A percentile compares a stretch with the other conserved stretches of the same genome.
These are phyloP conservation scores for Alternaria viburni DNA, from an alignment of 2,329 filamentous ascomycete species.

Conservation along the genomic window DNA sequence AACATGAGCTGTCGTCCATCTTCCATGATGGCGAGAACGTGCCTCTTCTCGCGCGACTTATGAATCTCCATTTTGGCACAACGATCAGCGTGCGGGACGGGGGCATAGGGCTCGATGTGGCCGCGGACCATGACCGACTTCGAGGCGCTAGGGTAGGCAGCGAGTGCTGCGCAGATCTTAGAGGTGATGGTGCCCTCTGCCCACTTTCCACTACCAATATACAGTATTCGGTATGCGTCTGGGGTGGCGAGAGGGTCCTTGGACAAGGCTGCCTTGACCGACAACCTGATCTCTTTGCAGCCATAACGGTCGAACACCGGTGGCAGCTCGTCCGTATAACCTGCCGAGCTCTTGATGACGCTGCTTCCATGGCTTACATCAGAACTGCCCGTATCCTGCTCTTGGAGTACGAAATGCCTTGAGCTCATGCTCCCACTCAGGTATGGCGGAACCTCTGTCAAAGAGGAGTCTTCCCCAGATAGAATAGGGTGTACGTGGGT, in stretches of 20 bases:
- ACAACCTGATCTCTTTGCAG: constrained; percentile 34
- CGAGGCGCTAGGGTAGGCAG: constrained; percentile 37
- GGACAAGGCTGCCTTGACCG: constrained; percentile 38
- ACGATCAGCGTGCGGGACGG: constrained; percentile 37
- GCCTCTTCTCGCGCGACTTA: constrained; percentile 10
- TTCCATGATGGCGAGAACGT: constrained; percentile 27
- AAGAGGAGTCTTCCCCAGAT: constrained; percentile 36
- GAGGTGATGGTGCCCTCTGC: constrained; percentile 36
- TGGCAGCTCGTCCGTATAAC: constrained; percentile 28
- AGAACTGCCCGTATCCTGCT: constrained; percentile 20
- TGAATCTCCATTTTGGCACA: constrained; percentile 28
- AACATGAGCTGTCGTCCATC: constrained; percentile 34
- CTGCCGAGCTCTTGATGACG: constrained; percentile 31
- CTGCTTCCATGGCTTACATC: constrained; percentile 24
- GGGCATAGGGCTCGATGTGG: constrained; percentile 40
- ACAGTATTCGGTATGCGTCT: constrained; percentile 42
- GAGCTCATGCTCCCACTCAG: constrained; percentile 29
- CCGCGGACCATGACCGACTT: constrained; percentile 45
- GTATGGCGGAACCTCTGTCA: constrained; percentile 37
- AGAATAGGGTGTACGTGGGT: constrained; percentile 21
- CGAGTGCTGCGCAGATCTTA: constrained; percentile 41
- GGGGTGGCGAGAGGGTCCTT: constrained; percentile 29
- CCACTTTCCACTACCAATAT: constrained; percentile 41
- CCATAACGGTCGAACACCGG: constrained; percentile 35
- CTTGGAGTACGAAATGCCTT: constrained; percentile 33